These are phyloP conservation scores for Syzygium aromaticum DNA, from an alignment of 345 rosid genomes.

Conservation along the genomic window DNA sequence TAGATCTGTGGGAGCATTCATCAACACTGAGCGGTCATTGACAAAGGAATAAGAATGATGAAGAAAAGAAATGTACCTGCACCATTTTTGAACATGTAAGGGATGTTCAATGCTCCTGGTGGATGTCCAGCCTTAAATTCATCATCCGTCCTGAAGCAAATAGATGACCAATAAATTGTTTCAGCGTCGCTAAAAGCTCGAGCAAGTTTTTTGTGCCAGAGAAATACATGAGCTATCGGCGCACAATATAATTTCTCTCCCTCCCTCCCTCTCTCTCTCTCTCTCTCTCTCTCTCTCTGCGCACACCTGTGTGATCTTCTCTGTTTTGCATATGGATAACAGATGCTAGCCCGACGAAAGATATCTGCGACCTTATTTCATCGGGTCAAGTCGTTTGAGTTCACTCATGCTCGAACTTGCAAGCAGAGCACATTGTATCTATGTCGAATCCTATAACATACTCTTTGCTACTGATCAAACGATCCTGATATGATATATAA, in stretches of 20 bases:
- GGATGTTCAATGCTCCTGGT: conserved; percentile 19
- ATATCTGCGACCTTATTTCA: not conserved
- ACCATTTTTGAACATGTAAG: conserved; percentile 12
- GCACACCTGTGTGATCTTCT: not conserved
- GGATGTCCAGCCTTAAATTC: conserved; percentile 25
- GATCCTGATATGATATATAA: not conserved
- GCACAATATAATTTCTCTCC: not conserved
- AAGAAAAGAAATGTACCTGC: conserved; percentile 2
- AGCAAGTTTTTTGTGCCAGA: not conserved
- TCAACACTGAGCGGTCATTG: not conserved
- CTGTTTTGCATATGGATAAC: not conserved
- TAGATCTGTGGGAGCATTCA: not conserved
- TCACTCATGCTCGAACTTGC: not conserved
- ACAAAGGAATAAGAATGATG: not conserved
- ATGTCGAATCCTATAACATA: not conserved
- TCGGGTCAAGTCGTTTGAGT: not conserved
- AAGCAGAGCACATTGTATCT: not conserved
- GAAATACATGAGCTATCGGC: not conserved
- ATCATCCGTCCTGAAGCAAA: conserved; percentile 13
- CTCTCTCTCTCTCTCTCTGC: not conserved
- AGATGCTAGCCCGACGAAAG: not conserved
- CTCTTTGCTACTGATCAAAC: not conserved
- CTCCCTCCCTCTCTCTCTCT: not conserved
- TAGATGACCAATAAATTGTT: not conserved
- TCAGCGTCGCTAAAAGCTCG: not conserved